Evolutionary conservation across 257 asterid species (phyloP), one percentile per base, ranked within the genome.

Genomic region (Datura wrightii): DNA sequence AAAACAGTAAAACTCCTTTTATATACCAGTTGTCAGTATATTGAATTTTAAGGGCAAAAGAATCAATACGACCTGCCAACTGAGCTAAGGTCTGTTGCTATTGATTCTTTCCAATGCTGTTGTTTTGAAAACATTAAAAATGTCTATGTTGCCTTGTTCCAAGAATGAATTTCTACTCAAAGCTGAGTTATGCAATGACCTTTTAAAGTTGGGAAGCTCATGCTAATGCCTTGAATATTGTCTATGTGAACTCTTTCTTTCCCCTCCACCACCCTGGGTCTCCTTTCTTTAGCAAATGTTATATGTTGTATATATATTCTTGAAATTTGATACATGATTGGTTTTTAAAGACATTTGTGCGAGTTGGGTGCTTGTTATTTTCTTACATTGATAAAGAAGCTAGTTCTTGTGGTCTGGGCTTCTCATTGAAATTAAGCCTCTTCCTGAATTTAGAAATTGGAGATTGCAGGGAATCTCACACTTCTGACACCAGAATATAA

Each of bases 81-180:
- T 79, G 83, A 79, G 83, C 83, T 55, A 79, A 79, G 83, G 69
- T 79, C 83, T 67, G 83, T 79, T 79, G 36, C 7, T 54, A n/a
- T 46, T 72, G n/a, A 14, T 72, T 72, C 41, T 72, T 46, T 10
- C 37, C 41, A 10, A n/a, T 44, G 41, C 2, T n/a, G 5, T 46
- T 10, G 10, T 72, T 72, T n/a, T 44, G n/a, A 10, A n/a, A 19
- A 70, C 79, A 48, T 42, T 19, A 46, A 44, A 0, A 46, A n/a
- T 72, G n/a, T 46, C 80, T 42, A 48, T 24, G 8, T 3, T 76
- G 48, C 52, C 31, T 14, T 50, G 63, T 24, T 1, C 31, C 31
- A 76, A 50, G 63, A 76, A 76, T 31, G 82, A 76, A 0, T 50
- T 52, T 52, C 63, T 14, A 15, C 13, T 52, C 82, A 78, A 48